These are phyloP conservation scores for Mortierella hygrophila DNA, from an alignment of 192 early-diverging fungal species.

Conservation along the genomic window DNA sequence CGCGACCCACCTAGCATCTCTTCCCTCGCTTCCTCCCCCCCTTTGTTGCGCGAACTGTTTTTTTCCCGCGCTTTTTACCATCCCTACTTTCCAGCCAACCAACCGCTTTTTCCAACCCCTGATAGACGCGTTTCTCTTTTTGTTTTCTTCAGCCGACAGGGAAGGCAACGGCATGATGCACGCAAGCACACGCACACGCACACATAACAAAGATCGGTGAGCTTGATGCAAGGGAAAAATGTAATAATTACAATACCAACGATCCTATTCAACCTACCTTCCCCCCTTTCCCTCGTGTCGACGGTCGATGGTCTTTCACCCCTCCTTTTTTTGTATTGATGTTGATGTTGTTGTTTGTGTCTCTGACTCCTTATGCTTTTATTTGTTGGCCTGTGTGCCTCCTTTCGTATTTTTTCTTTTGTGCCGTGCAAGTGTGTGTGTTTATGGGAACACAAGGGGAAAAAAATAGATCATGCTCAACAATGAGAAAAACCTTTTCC, in stretches of 20 bases:
- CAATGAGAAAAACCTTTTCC: not conserved
- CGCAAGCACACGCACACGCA: not conserved
- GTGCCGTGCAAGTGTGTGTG: not conserved
- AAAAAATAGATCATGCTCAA: not conserved
- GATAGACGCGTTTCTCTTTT: not conserved
- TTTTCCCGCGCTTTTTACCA: slow-evolving; percentile 7
- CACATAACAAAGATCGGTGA: not conserved
- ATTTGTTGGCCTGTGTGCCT: not conserved
- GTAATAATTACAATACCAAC: slow-evolving; percentile 3
- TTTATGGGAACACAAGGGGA: slow-evolving; percentile 1
- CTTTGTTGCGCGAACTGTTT: slow-evolving; percentile 1
- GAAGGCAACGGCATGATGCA: not conserved
- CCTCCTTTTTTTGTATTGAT: not conserved
- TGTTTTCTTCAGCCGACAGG: not conserved
- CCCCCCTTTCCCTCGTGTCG: not conserved
- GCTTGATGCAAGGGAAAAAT: slow-evolving; percentile 4
- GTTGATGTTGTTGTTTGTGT: not conserved
- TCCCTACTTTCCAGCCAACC: slow-evolving; percentile 3
- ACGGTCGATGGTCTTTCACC: slow-evolving; percentile 3
- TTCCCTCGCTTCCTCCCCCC: not conserved
- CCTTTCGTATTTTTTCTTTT: not conserved
- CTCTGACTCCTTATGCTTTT: not conserved
- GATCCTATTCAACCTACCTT: not conserved
- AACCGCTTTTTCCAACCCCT: not conserved
- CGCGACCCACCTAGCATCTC: not conserved